Evolutionary conservation across 495 filamentous ascomycete genomes (phyloP), one percentile per base, ranked within the genome.

Genomic region (Echria macrotheca): DNA sequence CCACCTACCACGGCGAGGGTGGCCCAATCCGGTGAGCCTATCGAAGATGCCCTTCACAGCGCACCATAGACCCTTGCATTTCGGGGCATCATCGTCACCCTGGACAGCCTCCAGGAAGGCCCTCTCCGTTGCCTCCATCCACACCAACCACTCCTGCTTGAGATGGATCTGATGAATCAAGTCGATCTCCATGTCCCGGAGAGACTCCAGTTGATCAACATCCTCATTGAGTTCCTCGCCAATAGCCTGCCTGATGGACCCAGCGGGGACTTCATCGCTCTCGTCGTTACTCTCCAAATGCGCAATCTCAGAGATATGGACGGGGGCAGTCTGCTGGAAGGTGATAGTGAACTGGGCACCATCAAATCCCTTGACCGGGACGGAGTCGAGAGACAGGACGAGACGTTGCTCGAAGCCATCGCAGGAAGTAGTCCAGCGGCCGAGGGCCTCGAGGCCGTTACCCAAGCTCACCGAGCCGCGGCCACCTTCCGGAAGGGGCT

Each of bases 391-490:
- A n/a, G 60, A 52, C 23, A 80, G 61, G 9, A 63, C 72, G 59
- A 81, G 57, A 12, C 76, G 33, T 43, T 77, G 76, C 22, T 65
- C 66, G 15, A 70, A 58, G 19, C 68, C 66, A 14, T 72, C 59
- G 47, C 76, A 79, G 19, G 53, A 62, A 22, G 72, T 69, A 14
- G 66, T 58, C 77, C 77, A 80, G 22, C 52, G 56, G n/a, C 68
- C 66, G 14, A 50, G 26, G 36, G 71, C 59, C 25, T 44, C 49
- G 36, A 38, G 54, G 0, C 52, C 60, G 11, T 59, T 28, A 23
- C 65, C 53, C 1, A 63, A 61, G 18, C 54, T 48, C 22, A 70
- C 46, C 5, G 58, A 42, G 11, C 67, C 63, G 15, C 57, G 58
- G 37, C 67, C 62, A 7, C 36, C 18, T 36, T 58, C 63, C 5